A percentile compares a stretch with the other conserved stretches of the same genome.
Evolutionary conservation across 176 grass and related monocot species (phyloP).

Genomic region (Areca catechu): DNA sequence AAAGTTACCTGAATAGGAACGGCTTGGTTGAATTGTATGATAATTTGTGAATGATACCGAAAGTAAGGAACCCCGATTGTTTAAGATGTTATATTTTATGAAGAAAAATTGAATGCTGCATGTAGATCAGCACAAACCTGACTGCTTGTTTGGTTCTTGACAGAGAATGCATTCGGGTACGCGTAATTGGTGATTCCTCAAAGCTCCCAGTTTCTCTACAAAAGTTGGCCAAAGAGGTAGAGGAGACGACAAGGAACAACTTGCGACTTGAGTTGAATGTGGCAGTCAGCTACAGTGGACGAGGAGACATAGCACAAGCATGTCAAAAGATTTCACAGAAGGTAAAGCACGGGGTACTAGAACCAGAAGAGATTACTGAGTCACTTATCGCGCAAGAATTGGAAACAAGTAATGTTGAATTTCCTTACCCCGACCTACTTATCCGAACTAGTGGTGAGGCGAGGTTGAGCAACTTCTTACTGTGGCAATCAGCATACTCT

Average conservation of each 20-base stretch:
- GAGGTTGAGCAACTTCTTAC: conserved; percentile 79
- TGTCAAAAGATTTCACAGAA: conserved; percentile 42
- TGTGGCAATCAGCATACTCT: conserved; percentile 72
- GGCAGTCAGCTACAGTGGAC: conserved; percentile 60
- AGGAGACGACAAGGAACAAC: conserved; percentile 40
- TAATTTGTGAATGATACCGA: too few species aligned
- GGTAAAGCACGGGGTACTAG: conserved; percentile 26
- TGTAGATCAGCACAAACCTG: too few species aligned
- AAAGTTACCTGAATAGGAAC: too few species aligned
- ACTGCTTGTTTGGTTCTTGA: too few species aligned
- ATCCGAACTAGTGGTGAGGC: conserved; percentile 71
- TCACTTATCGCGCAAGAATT: conserved; percentile 41
- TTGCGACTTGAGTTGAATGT: conserved; percentile 32
- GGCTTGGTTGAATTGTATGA: too few species aligned
- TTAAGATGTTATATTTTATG: too few species aligned
- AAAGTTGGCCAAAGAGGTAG: conserved; percentile 27
- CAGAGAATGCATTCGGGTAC: conserved; percentile 43
- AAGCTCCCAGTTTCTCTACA: conserved; percentile 46
- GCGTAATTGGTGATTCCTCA: conserved; percentile 47
- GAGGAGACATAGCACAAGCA: conserved; percentile 46
- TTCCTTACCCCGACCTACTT: conserved; percentile 51
- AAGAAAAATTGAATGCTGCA: too few species aligned
- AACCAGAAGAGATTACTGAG: conserved; percentile 58
- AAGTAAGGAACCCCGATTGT: too few species aligned
- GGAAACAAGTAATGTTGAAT: conserved; percentile 26